phyloP scores from a whole-genome alignment of 257 asterid genomes.

The Primulina huaijiensis region DNA sequence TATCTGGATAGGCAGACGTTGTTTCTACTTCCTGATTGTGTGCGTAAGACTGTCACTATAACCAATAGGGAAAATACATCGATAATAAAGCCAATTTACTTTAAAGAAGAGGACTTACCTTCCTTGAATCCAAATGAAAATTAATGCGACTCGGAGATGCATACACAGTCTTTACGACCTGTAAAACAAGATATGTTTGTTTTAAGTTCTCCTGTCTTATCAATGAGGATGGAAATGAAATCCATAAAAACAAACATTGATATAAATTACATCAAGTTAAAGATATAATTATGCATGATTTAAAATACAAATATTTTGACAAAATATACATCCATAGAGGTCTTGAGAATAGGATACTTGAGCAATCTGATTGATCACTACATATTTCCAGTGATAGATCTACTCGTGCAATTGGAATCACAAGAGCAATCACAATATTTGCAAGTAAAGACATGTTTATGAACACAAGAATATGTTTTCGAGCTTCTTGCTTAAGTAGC shows the following conservation, averaged over 20 bases:
- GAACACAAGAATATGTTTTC: not conserved
- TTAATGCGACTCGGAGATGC: slow-evolving; percentile 98
- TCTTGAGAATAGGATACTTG: not conserved
- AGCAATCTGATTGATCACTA: not conserved
- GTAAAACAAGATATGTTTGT: slow-evolving; percentile 27
- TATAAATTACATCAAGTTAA: not conserved
- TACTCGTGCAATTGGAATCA: not conserved
- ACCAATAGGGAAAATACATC: slow-evolving; percentile 19
- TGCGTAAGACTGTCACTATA: slow-evolving; percentile 23
- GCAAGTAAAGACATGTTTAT: not conserved
- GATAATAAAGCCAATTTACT: slow-evolving; percentile 18
- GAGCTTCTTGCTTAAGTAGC: not conserved
- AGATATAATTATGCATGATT: not conserved
- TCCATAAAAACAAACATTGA: slow-evolving; percentile 1
- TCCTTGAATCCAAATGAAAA: slow-evolving; percentile 93
- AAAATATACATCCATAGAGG: not conserved
- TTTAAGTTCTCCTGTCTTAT: slow-evolving; percentile 7
- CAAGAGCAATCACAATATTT: not conserved
- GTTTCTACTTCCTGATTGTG: slow-evolving; percentile 87
- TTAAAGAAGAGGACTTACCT: slow-evolving; percentile 53
- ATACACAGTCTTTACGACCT: slow-evolving; percentile 97
- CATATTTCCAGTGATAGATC: not conserved
- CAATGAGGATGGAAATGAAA: slow-evolving; percentile 16
- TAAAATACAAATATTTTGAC: not conserved
- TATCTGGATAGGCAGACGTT: slow-evolving; percentile 90